Conservation (phyloP, 495 filamentous ascomycete genomes). For the Penicillium canescens region DNA sequence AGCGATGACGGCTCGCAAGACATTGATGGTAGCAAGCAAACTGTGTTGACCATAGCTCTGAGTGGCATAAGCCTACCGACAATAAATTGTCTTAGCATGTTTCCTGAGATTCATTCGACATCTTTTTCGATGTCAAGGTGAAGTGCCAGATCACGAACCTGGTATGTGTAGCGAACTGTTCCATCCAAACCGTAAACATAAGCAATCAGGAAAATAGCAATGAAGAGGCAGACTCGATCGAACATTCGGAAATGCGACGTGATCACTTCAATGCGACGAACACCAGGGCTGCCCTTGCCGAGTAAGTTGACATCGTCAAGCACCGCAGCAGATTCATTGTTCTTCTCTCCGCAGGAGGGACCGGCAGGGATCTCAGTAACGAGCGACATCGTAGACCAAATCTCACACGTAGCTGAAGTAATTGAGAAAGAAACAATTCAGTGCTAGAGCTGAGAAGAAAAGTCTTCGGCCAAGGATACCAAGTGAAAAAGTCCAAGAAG, state of each 20-base stretch:
- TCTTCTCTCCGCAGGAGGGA: too few species aligned
- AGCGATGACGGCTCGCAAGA: slow-evolving; percentile 55
- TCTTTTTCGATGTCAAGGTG: not conserved
- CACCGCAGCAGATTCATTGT: too few species aligned
- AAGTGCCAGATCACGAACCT: slow-evolving; percentile 25
- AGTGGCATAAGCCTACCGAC: slow-evolving; percentile 43
- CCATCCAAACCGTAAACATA: slow-evolving; percentile 57
- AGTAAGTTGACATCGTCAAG: not conserved
- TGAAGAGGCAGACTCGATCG: slow-evolving; percentile 47
- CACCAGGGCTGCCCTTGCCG: slow-evolving; percentile 37
- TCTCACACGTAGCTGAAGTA: too few species aligned
- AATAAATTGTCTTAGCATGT: not conserved
- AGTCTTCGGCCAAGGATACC: too few species aligned
- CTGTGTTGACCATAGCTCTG: slow-evolving; percentile 47
- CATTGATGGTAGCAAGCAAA: slow-evolving; percentile 53
- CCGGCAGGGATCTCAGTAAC: too few species aligned
- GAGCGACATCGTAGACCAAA: too few species aligned
- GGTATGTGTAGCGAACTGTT: slow-evolving; percentile 47
- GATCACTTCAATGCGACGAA: slow-evolving; percentile 47
- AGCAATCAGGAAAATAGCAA: slow-evolving; percentile 49
- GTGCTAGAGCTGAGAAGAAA: too few species aligned
- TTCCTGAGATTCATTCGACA: too few species aligned
- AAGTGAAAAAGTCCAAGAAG: too few species aligned
- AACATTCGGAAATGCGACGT: slow-evolving; percentile 31
- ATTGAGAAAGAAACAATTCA: too few species aligned